Conservation (phyloP, 768 basidiomycete genomes). For the Antrodiella citrinella region DNA sequence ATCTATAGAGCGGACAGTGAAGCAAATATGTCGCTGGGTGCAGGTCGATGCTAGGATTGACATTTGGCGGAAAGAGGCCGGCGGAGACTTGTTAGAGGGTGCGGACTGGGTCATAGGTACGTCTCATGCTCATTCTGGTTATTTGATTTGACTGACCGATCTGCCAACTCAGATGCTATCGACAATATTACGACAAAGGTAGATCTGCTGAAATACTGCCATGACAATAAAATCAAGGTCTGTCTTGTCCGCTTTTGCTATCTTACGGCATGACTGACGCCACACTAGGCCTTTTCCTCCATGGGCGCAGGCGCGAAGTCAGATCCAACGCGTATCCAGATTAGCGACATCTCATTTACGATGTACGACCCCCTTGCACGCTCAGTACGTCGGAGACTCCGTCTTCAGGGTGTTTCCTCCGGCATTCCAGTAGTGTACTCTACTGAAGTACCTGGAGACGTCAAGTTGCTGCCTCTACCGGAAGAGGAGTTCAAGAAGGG, state of each 20-base stretch:
- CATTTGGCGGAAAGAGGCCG: constrained; percentile 81
- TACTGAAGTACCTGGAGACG: constrained; percentile 84
- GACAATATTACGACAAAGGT: constrained; percentile 98
- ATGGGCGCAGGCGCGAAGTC: constrained; percentile 96
- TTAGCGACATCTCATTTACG: constrained; percentile 88
- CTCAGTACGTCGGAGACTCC: constrained; percentile 73
- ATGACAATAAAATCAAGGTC: constrained; percentile 72
- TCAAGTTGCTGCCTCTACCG: constrained; percentile 81
- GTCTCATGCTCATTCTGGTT: constrained; percentile 16
- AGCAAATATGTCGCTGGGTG: constrained; percentile 76
- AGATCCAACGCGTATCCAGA: constrained; percentile 93
- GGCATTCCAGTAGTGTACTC: constrained; percentile 91
- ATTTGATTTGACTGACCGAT: constrained; percentile 9
- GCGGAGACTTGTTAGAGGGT: constrained; percentile 64
- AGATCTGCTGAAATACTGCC: constrained; percentile 85
- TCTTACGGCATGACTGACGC: neutral
- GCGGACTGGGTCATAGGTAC: constrained; percentile 92
- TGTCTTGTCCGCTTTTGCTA: constrained; percentile 4
- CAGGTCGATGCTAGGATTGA: constrained; percentile 79
- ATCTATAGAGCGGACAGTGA: constrained; percentile 61
- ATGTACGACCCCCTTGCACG: constrained; percentile 94
- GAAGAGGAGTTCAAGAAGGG: constrained; percentile 93
- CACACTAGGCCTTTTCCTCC: constrained; percentile 75
- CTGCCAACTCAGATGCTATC: constrained; percentile 82
- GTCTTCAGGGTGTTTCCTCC: constrained; percentile 47